phyloP scores from a whole-genome alignment of 805 yeast species.

The Saccharomycopsis fibuligera region DNA sequence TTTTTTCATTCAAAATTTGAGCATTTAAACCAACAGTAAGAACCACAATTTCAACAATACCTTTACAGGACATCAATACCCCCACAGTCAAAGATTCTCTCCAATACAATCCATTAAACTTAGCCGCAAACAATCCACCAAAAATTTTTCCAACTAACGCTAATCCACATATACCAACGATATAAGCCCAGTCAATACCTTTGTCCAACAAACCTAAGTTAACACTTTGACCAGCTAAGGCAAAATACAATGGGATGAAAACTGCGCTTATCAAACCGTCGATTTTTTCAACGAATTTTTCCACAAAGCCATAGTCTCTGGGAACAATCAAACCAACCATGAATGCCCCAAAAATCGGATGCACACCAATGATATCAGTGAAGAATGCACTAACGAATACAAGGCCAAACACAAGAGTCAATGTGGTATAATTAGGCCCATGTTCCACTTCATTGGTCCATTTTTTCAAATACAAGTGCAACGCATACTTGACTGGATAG shows the following conservation, averaged over 20 bases:
- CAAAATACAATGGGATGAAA: slow-evolving; percentile 72
- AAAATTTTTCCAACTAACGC: slow-evolving; percentile 63
- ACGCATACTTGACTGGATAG: slow-evolving; percentile 47
- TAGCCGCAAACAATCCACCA: slow-evolving; percentile 65
- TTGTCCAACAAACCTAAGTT: slow-evolving; percentile 55
- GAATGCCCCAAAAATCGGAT: slow-evolving; percentile 82
- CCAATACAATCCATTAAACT: slow-evolving; percentile 55
- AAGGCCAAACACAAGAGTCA: slow-evolving; percentile 50
- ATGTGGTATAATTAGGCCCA: slow-evolving; percentile 53
- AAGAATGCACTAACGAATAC: slow-evolving; percentile 66
- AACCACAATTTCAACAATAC: slow-evolving; percentile 80
- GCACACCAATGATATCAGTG: slow-evolving; percentile 81
- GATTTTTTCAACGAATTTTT: slow-evolving; percentile 62
- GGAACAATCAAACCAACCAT: slow-evolving; percentile 72
- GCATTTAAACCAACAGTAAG: slow-evolving; percentile 68
- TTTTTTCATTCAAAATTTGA: slow-evolving; percentile 54
- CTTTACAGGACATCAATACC: slow-evolving; percentile 80
- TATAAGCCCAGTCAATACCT: slow-evolving; percentile 76
- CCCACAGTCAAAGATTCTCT: slow-evolving; percentile 75
- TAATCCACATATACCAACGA: slow-evolving; percentile 56
- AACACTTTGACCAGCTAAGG: slow-evolving; percentile 68
- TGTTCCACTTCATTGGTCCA: slow-evolving; percentile 49
- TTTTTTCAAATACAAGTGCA: slow-evolving; percentile 39
- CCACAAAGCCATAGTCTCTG: slow-evolving; percentile 66
- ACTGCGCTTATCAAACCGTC: slow-evolving; percentile 72